phyloP scores from a whole-genome alignment of 2,329 filamentous ascomycete genomes.

The Westerdykella aurantiaca region DNA sequence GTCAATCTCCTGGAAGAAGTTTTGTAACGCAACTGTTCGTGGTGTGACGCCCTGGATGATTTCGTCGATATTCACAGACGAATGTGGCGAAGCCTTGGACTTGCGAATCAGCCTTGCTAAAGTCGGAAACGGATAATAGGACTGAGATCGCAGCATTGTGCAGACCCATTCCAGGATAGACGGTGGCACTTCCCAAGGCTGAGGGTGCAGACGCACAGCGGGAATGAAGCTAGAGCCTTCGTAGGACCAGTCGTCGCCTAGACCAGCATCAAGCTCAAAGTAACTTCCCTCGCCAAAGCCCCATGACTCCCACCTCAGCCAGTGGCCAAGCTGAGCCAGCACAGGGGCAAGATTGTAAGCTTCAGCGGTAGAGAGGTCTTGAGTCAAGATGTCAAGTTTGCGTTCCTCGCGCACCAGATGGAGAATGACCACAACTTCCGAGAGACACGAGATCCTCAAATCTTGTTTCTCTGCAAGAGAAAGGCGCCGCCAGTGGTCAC shows the following conservation, averaged over 20 bases:
- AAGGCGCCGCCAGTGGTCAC: constrained; percentile 51
- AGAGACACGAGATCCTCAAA: constrained; percentile 53
- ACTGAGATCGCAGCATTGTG: constrained; percentile 24
- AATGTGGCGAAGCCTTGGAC: constrained; percentile 34
- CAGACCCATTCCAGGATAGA: constrained; percentile 53
- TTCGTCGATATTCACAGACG: constrained; percentile 33
- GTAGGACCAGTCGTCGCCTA: constrained; percentile 50
- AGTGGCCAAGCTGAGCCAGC: constrained; percentile 72
- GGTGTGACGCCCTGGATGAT: constrained; percentile 31
- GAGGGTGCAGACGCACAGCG: constrained; percentile 21
- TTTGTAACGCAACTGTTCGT: constrained; percentile 62
- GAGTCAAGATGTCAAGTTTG: constrained; percentile 63
- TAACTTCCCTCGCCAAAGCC: constrained; percentile 47
- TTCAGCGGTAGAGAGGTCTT: constrained; percentile 44
- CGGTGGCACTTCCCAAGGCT: constrained; percentile 46
- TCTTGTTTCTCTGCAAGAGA: constrained; percentile 38
- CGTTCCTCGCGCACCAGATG: constrained; percentile 87
- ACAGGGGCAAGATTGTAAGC: constrained; percentile 60
- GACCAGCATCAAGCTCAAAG: constrained; percentile 57
- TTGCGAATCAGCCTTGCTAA: constrained; percentile 34
- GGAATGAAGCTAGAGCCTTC: constrained; percentile 44
- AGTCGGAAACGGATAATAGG: constrained; percentile 32
- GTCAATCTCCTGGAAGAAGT: constrained; percentile 54
- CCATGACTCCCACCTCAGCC: constrained; percentile 72
- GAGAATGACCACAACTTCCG: constrained; percentile 63